Conservation (phyloP, 306 rosid species). For the Citrullus mucosospermus region DNA sequence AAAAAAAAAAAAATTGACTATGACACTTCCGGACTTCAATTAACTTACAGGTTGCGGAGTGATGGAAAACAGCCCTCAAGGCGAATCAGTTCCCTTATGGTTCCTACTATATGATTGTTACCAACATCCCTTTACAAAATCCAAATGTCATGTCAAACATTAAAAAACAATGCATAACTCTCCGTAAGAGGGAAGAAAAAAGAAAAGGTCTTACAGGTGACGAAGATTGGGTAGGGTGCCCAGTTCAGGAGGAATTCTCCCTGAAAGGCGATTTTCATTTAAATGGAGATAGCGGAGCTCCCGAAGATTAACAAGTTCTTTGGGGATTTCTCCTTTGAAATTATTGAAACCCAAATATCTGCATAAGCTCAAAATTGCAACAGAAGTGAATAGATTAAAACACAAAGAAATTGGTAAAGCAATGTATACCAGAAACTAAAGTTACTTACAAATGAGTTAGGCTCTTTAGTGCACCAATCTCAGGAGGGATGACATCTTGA, state of each 20-base stretch:
- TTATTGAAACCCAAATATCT: constrained; percentile 92
- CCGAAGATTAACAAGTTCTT: constrained; percentile 81
- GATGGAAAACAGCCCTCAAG: constrained; percentile 93
- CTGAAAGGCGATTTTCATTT: constrained; percentile 78
- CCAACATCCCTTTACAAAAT: constrained; percentile 69
- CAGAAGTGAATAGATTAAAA: not conserved
- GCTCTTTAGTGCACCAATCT: constrained; percentile 91
- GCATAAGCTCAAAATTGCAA: constrained; percentile 1
- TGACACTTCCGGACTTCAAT: constrained; percentile 26
- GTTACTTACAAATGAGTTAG: constrained; percentile 85
- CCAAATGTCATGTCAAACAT: not conserved
- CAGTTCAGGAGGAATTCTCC: constrained; percentile 79
- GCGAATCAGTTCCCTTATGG: constrained; percentile 93
- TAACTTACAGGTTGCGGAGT: constrained; percentile 81
- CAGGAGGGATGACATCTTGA: constrained; percentile 93
- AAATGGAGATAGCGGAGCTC: constrained; percentile 87
- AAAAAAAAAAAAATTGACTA: not conserved
- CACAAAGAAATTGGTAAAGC: not conserved
- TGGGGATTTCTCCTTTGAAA: constrained; percentile 95
- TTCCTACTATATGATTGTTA: constrained; percentile 95
- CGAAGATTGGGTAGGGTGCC: constrained; percentile 85
- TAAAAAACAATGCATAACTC: not conserved
- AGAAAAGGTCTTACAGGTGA: constrained; percentile 41
- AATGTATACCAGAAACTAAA: not conserved
- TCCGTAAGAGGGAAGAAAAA: not conserved